A percentile compares a stretch with the other conserved stretches of the same genome.
These are phyloP conservation scores for Barbarea vulgaris DNA, from an alignment of 345 rosid species.

Conservation along the genomic window DNA sequence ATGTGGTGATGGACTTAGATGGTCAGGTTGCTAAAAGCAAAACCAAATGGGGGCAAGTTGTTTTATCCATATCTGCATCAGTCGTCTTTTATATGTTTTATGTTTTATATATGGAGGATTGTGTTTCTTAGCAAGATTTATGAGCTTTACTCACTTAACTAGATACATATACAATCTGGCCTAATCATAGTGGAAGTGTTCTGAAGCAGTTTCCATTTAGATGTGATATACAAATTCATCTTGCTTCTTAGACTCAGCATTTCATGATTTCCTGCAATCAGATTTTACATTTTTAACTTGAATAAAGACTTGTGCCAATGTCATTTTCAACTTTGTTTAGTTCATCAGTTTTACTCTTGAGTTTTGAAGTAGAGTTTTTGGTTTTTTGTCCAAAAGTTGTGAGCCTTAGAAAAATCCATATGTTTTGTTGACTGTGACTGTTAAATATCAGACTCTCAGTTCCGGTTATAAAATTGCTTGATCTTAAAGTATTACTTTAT, in stretches of 20 bases:
- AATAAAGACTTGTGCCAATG: not conserved
- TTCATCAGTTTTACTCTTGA: not conserved
- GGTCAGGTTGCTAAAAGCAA: constrained; percentile 86
- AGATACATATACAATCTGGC: not conserved
- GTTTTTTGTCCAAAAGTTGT: not conserved
- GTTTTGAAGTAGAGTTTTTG: not conserved
- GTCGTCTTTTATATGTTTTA: not conserved
- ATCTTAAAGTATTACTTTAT: constrained; percentile 1
- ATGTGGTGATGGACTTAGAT: constrained; percentile 83
- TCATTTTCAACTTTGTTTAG: not conserved
- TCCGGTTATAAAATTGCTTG: not conserved
- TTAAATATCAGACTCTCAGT: not conserved
- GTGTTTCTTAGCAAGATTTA: not conserved
- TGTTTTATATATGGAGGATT: not conserved
- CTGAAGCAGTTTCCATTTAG: too few relatives aligned
- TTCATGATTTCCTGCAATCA: too few relatives aligned
- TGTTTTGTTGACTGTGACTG: not conserved
- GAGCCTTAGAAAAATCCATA: constrained; percentile 9
- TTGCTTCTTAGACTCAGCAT: too few relatives aligned
- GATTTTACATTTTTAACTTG: too few relatives aligned
- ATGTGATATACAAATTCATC: too few relatives aligned
- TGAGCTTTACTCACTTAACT: too few relatives aligned
- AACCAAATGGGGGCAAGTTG: constrained; percentile 47
- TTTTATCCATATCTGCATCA: not conserved
- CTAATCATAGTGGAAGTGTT: constrained; percentile 6